A percentile compares a stretch with the other conserved stretches of the same genome.
phyloP scores from a whole-genome alignment of 768 basidiomycete species.

The Mycena polygramma region DNA sequence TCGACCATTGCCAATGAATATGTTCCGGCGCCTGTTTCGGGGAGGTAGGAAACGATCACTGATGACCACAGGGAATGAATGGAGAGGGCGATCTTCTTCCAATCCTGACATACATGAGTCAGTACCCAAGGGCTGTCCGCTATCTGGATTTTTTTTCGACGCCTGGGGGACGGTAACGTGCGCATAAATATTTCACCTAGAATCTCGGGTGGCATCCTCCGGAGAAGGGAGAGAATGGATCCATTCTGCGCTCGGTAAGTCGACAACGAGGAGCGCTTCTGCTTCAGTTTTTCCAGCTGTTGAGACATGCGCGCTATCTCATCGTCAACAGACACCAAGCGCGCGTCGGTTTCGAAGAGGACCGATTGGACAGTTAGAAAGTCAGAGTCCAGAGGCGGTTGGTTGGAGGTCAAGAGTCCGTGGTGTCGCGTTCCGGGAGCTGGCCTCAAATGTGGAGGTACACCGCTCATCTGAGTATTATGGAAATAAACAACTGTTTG shows the following conservation, averaged over 20 bases:
- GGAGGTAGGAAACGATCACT: neutral
- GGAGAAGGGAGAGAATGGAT: constrained; percentile 3
- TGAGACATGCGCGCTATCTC: neutral
- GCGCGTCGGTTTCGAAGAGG: neutral
- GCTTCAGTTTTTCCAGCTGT: neutral
- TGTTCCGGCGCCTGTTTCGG: neutral
- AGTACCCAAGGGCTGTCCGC: constrained; percentile 1
- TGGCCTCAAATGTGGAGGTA: too few species aligned
- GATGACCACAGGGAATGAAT: neutral
- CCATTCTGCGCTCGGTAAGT: neutral
- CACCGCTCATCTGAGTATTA: too few species aligned
- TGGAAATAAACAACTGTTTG: too few species aligned
- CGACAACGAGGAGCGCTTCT: neutral
- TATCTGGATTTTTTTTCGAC: neutral
- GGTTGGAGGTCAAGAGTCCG: neutral
- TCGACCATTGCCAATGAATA: neutral
- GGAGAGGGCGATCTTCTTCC: constrained; percentile 18
- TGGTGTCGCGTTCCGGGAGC: neutral
- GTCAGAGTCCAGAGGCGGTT: neutral
- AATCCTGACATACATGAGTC: neutral
- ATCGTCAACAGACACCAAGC: neutral
- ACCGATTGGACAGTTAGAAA: neutral
- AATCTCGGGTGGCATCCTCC: constrained; percentile 11
- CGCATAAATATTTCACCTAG: constrained; percentile 14
- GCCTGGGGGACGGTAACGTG: neutral